These are phyloP conservation scores for Globisporangium orthogonon DNA, from an alignment of 352 stramenopile genomes.

Conservation along the genomic window DNA sequence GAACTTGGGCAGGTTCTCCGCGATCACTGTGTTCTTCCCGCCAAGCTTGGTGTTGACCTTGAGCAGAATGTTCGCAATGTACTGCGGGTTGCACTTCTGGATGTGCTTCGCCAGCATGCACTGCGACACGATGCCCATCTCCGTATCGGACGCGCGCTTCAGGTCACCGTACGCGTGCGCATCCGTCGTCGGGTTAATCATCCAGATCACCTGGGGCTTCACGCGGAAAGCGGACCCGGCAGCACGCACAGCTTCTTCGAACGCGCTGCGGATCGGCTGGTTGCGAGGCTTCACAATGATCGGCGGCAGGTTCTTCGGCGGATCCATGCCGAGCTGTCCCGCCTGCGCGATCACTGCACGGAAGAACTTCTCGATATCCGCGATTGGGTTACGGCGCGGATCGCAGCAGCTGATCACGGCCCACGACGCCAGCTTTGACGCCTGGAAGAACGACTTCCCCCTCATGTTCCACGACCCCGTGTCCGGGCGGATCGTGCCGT, in stretches of 20 bases:
- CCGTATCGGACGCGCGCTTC: constrained; percentile 66
- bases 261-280: constrained; percentile 28
- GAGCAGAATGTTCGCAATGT: constrained; percentile 69
- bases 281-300: constrained; percentile 36
- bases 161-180: constrained; percentile 52
- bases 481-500: constrained; percentile 31
- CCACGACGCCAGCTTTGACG: constrained; percentile 35
- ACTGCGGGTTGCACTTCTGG: constrained; percentile 44
- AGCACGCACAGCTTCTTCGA: constrained; percentile 27
- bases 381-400: constrained; percentile 20
- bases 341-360: constrained; percentile 45
- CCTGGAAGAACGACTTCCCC: constrained; percentile 42
- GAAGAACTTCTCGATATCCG: constrained; percentile 48
- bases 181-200: constrained; percentile 44
- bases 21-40: constrained; percentile 54
- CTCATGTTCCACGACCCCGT: constrained; percentile 73
- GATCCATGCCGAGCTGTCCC: constrained; percentile 48
- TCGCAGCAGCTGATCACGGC: constrained; percentile 52
- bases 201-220: constrained; percentile 46
- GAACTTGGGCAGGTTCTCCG: constrained; percentile 33
- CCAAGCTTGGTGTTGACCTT: constrained; percentile 81
- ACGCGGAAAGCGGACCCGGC: constrained; percentile 23
- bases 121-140: constrained; percentile 69
- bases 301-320: constrained; percentile 23
- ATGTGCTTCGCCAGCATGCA: constrained; percentile 74